phyloP scores from a whole-genome alignment of 2,329 filamentous ascomycete species.

The Monilinia aucupariae region DNA sequence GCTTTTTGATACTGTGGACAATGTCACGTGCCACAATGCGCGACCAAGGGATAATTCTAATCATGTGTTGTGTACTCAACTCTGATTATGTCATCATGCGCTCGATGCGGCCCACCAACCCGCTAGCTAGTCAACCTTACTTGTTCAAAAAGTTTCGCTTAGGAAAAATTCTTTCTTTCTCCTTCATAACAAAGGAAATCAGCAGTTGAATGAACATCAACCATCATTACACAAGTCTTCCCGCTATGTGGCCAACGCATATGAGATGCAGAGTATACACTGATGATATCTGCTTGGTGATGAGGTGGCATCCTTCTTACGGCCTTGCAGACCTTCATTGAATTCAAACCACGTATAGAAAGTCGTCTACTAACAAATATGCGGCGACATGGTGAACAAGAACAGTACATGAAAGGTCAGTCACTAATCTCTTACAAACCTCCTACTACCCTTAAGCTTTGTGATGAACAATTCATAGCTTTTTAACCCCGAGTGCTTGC shows the following conservation, averaged over 20 bases:
- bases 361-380: not conserved
- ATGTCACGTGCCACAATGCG: no score
- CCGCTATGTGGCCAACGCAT: not conserved
- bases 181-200: no score
- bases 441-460: slow-evolving; percentile 19
- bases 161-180: no score
- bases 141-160: no score
- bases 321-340: not conserved
- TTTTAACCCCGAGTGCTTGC: slow-evolving; percentile 38
- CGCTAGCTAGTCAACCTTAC: not conserved
- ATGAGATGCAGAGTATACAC: not conserved
- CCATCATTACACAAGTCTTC: no score
- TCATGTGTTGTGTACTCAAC: not conserved
- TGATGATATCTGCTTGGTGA: not conserved
- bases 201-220: not conserved
- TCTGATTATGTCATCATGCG: slow-evolving; percentile 3
- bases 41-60: no score
- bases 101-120: no score
- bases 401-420: slow-evolving; percentile 25
- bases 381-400: no score
- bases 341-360: not conserved
- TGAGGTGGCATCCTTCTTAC: not conserved
- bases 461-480: slow-evolving; percentile 38
- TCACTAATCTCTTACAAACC: slow-evolving; percentile 18
- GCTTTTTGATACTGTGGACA: no score